Evolutionary conservation across 2,329 filamentous ascomycete species (phyloP).

Genomic region (Fusarium sp.): DNA sequence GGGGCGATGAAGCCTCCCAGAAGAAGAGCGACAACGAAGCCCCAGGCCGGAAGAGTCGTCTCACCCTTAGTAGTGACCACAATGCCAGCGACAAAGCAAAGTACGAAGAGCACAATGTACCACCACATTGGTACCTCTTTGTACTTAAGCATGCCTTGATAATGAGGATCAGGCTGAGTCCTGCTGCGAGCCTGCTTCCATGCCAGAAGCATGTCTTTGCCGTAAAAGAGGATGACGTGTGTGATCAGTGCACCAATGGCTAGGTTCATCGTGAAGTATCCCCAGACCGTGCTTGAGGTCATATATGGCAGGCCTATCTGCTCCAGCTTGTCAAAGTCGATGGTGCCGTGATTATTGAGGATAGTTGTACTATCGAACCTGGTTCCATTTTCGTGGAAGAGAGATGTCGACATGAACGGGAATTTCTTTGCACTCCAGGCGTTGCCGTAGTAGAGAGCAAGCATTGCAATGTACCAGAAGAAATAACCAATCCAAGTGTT

Average conservation of each 20-base stretch:
- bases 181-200: conserved; percentile 31
- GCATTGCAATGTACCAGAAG: conserved; percentile 50
- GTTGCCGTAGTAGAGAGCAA: conserved; percentile 56
- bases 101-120: conserved; percentile 47
- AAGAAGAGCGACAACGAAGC: conserved; percentile 50
- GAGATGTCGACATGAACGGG: conserved; percentile 48
- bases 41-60: conserved; percentile 52
- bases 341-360: conserved; percentile 35
- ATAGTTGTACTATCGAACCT: conserved; percentile 37
- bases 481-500: conserved; percentile 54
- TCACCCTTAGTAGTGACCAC: conserved; percentile 51
- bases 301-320: conserved; percentile 43
- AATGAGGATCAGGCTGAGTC: conserved; percentile 53
- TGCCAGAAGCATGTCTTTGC: not conserved
- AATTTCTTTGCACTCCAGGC: conserved; percentile 50
- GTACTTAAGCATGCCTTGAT: conserved; percentile 55
- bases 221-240: conserved; percentile 35
- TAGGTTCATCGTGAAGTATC: conserved; percentile 48
- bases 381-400: conserved; percentile 46
- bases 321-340: conserved; percentile 45
- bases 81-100: conserved; percentile 50
- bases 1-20: conserved; percentile 53
- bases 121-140: conserved; percentile 54
- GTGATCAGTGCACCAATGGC: conserved; percentile 39
- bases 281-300: conserved; percentile 45